Evolutionary conservation across 2,329 filamentous ascomycete genomes (phyloP).

Genomic region (Lecanicillium sp.): DNA sequence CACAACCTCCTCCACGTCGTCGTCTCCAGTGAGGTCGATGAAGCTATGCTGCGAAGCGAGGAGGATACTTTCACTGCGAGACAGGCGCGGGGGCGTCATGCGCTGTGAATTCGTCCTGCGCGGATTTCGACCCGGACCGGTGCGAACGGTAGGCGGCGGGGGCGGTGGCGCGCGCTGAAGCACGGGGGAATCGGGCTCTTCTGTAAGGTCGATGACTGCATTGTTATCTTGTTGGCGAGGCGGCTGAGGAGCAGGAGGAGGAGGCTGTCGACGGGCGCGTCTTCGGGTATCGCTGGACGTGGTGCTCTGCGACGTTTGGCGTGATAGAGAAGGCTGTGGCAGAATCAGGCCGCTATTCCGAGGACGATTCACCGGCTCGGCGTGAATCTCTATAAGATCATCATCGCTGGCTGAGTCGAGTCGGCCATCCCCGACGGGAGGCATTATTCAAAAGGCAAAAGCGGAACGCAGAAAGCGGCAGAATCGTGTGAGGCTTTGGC

Average conservation of each 20-base stretch:
- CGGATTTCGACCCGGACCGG: constrained; percentile 23
- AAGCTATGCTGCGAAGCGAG: constrained; percentile 25
- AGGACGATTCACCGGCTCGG: neutral
- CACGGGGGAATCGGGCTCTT: constrained; percentile 38
- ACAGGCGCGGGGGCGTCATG: constrained; percentile 31
- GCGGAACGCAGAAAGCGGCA: too few species aligned
- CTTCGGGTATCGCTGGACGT: neutral
- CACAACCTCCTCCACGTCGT: constrained; percentile 14
- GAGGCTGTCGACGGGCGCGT: neutral
- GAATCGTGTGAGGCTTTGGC: too few species aligned
- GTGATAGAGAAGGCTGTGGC: neutral
- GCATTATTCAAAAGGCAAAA: too few species aligned
- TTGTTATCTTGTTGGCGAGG: constrained; percentile 9
- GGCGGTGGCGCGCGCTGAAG: constrained; percentile 24
- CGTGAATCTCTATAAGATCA: constrained; percentile 25
- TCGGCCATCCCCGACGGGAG: too few species aligned
- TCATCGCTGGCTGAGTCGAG: constrained; percentile 16
- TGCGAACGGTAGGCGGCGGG: constrained; percentile 6
- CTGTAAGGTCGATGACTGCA: constrained; percentile 41
- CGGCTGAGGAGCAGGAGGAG: neutral
- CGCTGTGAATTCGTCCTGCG: constrained; percentile 32
- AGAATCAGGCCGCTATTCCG: constrained; percentile 5
- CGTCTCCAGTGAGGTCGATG: constrained; percentile 46
- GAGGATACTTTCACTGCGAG: constrained; percentile 36
- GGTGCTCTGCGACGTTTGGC: neutral